Evolutionary conservation across 805 yeast genomes (phyloP).

Genomic region (Monosporozyma yasuniensis): DNA sequence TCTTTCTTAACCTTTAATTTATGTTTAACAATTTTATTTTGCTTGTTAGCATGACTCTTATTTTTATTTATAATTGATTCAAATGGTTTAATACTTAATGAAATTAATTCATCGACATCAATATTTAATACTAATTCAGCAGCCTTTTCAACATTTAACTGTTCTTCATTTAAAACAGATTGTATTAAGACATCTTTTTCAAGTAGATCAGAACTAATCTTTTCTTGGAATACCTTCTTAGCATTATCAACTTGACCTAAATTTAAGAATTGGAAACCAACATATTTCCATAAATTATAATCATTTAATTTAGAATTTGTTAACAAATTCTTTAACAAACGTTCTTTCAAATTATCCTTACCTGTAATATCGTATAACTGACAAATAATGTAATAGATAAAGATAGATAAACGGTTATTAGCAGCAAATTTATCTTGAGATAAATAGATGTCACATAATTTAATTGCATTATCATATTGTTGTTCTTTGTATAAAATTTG

Average conservation of each 20-base stretch:
- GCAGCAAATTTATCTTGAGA: conserved; percentile 6
- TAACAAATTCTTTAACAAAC: conserved; percentile 13
- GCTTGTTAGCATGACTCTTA: background rate
- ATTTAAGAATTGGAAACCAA: conserved; percentile 22
- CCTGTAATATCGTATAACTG: conserved; percentile 19
- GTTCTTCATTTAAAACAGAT: conserved; percentile 7
- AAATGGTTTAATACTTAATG: conserved; percentile 15
- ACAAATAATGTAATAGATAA: conserved; percentile 17
- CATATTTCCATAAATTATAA: conserved; percentile 22
- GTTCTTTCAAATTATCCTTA: conserved; percentile 16
- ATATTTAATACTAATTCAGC: conserved; percentile 13
- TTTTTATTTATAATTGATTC: conserved; percentile 8
- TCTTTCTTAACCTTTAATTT: conserved; percentile 21
- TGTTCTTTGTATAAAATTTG: conserved; percentile 23
- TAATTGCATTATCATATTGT: conserved; percentile 25
- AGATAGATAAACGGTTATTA: background rate
- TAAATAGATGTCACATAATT: conserved; percentile 18
- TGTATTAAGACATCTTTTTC: conserved; percentile 11
- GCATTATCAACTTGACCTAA: conserved; percentile 13
- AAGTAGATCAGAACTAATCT: conserved; percentile 2
- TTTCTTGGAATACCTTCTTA: conserved; percentile 10
- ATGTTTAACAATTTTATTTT: conserved; percentile 20
- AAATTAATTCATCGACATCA: conserved; percentile 17
- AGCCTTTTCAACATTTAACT: conserved; percentile 11
- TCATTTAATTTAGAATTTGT: background rate